Evolutionary conservation across 2,329 filamentous ascomycete species (phyloP).

Genomic region (Fusarium tjaetaba): DNA sequence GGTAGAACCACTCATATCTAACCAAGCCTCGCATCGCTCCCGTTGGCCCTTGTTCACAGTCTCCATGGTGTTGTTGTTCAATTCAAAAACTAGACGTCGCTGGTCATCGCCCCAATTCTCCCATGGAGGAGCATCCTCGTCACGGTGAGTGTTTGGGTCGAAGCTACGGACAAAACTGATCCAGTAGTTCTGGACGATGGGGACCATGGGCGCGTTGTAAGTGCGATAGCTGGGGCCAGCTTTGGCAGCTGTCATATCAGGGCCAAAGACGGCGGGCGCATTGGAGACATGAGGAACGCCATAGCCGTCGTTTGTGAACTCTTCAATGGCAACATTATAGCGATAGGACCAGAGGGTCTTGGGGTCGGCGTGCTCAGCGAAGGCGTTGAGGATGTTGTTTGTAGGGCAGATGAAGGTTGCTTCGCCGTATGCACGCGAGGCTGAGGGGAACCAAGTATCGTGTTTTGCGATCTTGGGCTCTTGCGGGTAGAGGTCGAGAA

Average conservation of each 20-base stretch:
- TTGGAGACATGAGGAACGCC: slow-evolving; percentile 62
- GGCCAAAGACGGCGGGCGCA: slow-evolving; percentile 60
- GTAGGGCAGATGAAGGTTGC: slow-evolving; percentile 57
- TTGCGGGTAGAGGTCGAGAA: slow-evolving; percentile 54
- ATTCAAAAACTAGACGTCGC: slow-evolving; percentile 52
- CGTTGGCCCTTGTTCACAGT: slow-evolving; percentile 46
- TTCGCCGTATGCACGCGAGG: slow-evolving; percentile 57
- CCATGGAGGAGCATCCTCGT: slow-evolving; percentile 53
- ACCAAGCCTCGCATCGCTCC: slow-evolving; percentile 56
- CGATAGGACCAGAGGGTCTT: slow-evolving; percentile 57
- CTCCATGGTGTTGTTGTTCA: slow-evolving; percentile 53
- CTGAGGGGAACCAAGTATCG: slow-evolving; percentile 56
- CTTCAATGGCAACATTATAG: slow-evolving; percentile 58
- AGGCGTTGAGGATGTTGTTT: slow-evolving; percentile 51
- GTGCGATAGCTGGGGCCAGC: slow-evolving; percentile 52
- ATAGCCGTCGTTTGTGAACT: slow-evolving; percentile 49
- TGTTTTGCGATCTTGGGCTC: slow-evolving; percentile 50
- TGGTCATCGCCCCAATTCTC: slow-evolving; percentile 49
- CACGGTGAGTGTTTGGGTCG: slow-evolving; percentile 55
- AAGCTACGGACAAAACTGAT: slow-evolving; percentile 58
- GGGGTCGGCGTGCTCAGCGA: slow-evolving; percentile 34
- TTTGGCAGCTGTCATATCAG: slow-evolving; percentile 44
- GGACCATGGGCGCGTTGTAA: slow-evolving; percentile 57
- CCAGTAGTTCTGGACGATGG: slow-evolving; percentile 60
- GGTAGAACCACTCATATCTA: slow-evolving; percentile 46